These are phyloP conservation scores for Davidsoniella australis DNA, from an alignment of 2,329 filamentous ascomycete species.

Conservation along the genomic window DNA sequence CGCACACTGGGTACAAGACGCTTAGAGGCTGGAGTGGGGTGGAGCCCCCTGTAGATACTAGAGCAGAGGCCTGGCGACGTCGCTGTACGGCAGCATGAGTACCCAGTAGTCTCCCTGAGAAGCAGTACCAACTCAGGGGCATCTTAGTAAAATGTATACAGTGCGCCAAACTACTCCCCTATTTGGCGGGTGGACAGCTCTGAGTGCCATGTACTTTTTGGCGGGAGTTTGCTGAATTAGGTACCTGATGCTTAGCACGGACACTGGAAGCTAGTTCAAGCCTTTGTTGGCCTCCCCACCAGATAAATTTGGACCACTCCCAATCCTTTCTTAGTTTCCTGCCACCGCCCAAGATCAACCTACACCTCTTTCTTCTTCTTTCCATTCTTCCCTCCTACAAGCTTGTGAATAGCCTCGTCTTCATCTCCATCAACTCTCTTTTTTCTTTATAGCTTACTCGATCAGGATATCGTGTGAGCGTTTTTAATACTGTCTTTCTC, in stretches of 20 bases:
- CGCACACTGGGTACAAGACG: conserved; percentile 11
- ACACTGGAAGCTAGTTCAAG: conserved; percentile 7
- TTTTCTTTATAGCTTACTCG: conserved; percentile 13
- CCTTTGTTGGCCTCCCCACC: conserved; percentile 13
- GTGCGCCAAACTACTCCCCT: conserved; percentile 11
- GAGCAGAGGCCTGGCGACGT: background rate
- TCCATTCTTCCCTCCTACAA: conserved; percentile 10
- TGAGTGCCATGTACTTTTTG: conserved; percentile 10
- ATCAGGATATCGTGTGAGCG: conserved; percentile 15
- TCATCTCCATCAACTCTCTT: conserved; percentile 12
- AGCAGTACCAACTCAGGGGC: conserved; percentile 10
- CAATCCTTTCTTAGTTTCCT: conserved; percentile 13
- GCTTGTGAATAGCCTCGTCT: conserved; percentile 13
- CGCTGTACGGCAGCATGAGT: background rate
- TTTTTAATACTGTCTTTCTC: conserved; percentile 13
- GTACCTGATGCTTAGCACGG: conserved; percentile 12
- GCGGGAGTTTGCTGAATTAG: conserved; percentile 5
- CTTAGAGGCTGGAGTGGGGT: conserved; percentile 10
- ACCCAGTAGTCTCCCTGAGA: background rate
- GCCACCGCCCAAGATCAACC: conserved; percentile 10
- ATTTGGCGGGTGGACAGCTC: conserved; percentile 6
- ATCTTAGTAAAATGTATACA: conserved; percentile 6
- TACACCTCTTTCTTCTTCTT: conserved; percentile 12
- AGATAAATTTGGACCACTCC: conserved; percentile 14
- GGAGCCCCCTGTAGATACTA: conserved; percentile 5